Base-by-base conservation (phyloP, 2,329 filamentous ascomycete species). In the Pestalotiopsis sp. region DNA sequence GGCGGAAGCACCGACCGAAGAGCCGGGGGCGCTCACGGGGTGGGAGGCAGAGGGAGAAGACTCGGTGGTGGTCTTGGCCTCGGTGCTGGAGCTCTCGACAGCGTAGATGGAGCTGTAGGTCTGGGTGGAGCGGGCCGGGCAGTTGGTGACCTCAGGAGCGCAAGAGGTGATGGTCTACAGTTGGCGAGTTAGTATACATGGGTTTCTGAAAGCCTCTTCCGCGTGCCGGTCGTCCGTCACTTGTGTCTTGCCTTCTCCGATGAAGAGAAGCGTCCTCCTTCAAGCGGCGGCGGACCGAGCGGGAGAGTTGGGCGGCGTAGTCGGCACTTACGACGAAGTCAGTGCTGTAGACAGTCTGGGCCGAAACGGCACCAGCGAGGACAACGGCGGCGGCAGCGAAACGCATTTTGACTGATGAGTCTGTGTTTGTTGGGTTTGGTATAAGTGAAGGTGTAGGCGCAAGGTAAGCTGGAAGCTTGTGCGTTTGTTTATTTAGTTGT, bases 91-190 rank as follows among this genome's bases (percentile, higher is more conserved):
- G 52, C 40, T 20, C 36, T 25, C 49, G 41, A 66, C 78, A 56
- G 80, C 77, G 81, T 81, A 80, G 76, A 82, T 69, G 66, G 80
- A 82, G 78, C 80, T 83, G 69, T 80, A 80, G 74, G 80, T 83
- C 69, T 79, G 76, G 72, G 75, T 77, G 65, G 78, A 80, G 73
- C 77, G 73, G 70, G 80, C 83, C 68, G 85, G 87, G 86, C 90
- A 92, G 88, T 91, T 77, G 79, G 87, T 86, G 76, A 91, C 88
- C 70, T 84, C 84, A 64, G 88, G 82, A 69, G 80, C 84, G 84
- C 88, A 90, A 66, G 86, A 88, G 80, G 87, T 90, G 84, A 90
- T 82, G 81, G 88, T 90, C 74, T 52, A 87, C 82, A 77, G 27
- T 31, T 83, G 77, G 89, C 83, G 73, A 86, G 89, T 77, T 82